These are phyloP conservation scores for Sclerotinia glacialis DNA, from an alignment of 2,329 filamentous ascomycete species.

Conservation along the genomic window DNA sequence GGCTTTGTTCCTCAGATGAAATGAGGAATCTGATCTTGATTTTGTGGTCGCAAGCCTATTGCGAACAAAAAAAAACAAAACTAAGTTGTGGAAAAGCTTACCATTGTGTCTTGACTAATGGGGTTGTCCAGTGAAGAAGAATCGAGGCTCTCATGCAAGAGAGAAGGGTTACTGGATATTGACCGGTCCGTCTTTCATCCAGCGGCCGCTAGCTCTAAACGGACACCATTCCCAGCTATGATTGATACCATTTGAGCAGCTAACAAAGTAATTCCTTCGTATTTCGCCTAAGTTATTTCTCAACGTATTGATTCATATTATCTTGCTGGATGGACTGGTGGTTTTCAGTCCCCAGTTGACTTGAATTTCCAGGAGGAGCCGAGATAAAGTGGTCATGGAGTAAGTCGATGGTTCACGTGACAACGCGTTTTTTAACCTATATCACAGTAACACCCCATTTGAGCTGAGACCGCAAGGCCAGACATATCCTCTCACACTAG, in stretches of 20 bases:
- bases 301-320: background rate
- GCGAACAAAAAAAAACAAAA: background rate
- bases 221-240: background rate
- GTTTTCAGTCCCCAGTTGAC: background rate
- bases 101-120: background rate
- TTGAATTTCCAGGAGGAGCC: background rate
- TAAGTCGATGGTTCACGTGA: slow-evolving; percentile 18
- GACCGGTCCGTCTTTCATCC: slow-evolving; percentile 18
- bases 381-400: slow-evolving; percentile 13
- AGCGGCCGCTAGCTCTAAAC: slow-evolving; percentile 8
- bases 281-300: background rate
- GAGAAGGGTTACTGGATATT: background rate
- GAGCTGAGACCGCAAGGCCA: slow-evolving; percentile 19
- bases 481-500: slow-evolving; percentile 31
- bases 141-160: background rate
- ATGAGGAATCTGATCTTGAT: background rate
- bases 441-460: slow-evolving; percentile 13
- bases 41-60: background rate
- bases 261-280: background rate
- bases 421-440: background rate
- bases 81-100: background rate
- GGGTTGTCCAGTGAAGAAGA: background rate
- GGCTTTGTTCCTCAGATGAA: background rate
- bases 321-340: background rate
- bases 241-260: background rate